These are phyloP conservation scores for Citrus maxima DNA, from an alignment of 345 rosid species.

Conservation along the genomic window DNA sequence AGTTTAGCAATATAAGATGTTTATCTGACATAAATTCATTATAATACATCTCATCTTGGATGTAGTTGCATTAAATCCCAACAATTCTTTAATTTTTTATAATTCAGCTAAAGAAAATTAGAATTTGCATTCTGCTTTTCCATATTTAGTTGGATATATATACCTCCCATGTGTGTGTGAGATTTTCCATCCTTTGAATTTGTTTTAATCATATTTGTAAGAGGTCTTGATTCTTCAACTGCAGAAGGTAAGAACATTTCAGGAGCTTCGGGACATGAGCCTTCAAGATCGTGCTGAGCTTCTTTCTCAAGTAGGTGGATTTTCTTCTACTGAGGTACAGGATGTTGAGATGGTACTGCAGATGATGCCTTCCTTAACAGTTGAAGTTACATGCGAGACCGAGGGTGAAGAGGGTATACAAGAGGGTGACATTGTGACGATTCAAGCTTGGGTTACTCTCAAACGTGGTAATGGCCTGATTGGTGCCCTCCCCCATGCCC, in stretches of 20 bases:
- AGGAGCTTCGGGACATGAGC: slow-evolving; percentile 75
- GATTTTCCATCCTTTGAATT: background rate
- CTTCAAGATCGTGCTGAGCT: slow-evolving; percentile 70
- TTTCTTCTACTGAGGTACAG: slow-evolving; percentile 59
- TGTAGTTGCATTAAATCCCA: background rate
- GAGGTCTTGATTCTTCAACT: slow-evolving; percentile 15
- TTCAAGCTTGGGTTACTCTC: slow-evolving; percentile 87
- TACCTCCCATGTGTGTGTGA: background rate
- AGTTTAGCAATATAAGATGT: background rate
- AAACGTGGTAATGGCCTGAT: slow-evolving; percentile 74
- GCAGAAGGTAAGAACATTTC: slow-evolving; percentile 92
- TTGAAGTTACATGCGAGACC: slow-evolving; percentile 88
- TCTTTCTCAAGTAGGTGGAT: slow-evolving; percentile 76
- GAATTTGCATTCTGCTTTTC: background rate
- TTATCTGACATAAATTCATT: background rate
- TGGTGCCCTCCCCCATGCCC: slow-evolving; percentile 88
- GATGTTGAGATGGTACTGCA: slow-evolving; percentile 81
- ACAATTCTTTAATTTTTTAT: background rate
- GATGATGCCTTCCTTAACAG: slow-evolving; percentile 87
- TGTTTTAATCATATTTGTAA: background rate
- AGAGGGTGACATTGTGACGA: slow-evolving; percentile 85
- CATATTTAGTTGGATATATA: background rate
- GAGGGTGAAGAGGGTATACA: slow-evolving; percentile 98
- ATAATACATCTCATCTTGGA: background rate
- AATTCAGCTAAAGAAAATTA: background rate